Evolutionary conservation across 148 eudicot genomes (phyloP), one percentile per base, ranked within the genome.

Genomic region (Diospyros lotus): DNA sequence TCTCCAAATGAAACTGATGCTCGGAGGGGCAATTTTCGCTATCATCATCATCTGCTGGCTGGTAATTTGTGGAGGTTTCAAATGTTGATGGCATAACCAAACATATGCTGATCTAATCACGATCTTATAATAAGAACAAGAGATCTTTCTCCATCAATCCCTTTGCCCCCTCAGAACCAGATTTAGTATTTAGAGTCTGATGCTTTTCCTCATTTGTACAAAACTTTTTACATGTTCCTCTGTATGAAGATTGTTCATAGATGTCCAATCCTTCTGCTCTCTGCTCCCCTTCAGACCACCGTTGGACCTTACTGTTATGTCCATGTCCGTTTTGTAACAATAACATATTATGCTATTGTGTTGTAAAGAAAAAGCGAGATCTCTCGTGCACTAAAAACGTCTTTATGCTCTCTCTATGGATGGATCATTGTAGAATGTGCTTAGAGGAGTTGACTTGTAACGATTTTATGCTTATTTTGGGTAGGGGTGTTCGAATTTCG

Each of bases 1-100:
- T 70, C 79, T 94, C 72, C 97, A 90, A 64, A 79, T 90, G 92
- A 94, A 92, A 87, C 85, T 94, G 66, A 84, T 89, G 58, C 81
- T 89, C 43, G 97, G 89, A 51, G 97, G 97, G 46, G 84, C 74
- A 38, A 56, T 92, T 51, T 43, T 89, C 42, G 86, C 78, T 68
- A 70, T 89, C 71, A 78, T 94, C 80, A 72, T 93, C 83, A 82
- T 94, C 17, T 82, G 90, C 45, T 94, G 95, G 95, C 80, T 94
- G 9, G 80, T 86, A 18, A 87, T 84, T 41, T 89, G 93, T 72
- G 58, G 91, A 58, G 95, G 94, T 17, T 87, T 91, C 79, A 89
- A 88, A 79, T 92, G 97, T 68, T 88, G 68, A 89, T 60, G 73
- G 45, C 45, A 15, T 53, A 14, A 53, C 40, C 1, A 54, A 53